Percentiles rank a stretch among this genome's conserved stretches.
Evolutionary conservation across 352 stramenopile genomes (phyloP).

Genomic region (Phytophthora meadii): DNA sequence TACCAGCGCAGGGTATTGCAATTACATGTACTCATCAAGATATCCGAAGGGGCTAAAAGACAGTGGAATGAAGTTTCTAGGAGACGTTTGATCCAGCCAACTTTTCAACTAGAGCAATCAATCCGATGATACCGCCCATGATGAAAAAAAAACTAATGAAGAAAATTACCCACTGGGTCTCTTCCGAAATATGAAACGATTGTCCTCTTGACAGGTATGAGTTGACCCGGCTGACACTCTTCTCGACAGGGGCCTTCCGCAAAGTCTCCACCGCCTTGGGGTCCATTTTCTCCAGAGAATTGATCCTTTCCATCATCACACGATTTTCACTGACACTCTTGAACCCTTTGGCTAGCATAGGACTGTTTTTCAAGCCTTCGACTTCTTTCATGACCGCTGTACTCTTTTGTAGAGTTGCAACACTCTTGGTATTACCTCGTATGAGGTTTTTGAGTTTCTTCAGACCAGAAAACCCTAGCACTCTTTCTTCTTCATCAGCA

Average conservation of each 20-base stretch:
- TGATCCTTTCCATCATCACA: background rate
- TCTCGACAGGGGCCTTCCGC: background rate
- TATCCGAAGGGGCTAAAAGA: too few relatives aligned
- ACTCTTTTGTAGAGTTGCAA: too few relatives aligned
- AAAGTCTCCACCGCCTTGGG: background rate
- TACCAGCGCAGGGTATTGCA: too few relatives aligned
- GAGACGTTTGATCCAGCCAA: too few relatives aligned
- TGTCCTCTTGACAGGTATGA: background rate
- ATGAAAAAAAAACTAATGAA: too few relatives aligned
- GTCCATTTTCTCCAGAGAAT: background rate
- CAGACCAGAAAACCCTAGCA: too few relatives aligned
- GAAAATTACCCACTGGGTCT: background rate
- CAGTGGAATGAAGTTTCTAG: too few relatives aligned
- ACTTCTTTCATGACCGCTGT: background rate
- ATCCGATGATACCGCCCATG: too few relatives aligned
- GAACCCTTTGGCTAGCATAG: background rate
- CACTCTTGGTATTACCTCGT: background rate
- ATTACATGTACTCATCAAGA: too few relatives aligned
- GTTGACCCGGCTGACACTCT: background rate
- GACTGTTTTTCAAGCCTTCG: constrained; percentile 1
- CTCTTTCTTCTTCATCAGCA: too few relatives aligned
- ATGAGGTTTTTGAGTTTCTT: background rate
- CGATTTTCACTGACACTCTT: background rate
- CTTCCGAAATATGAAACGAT: background rate
- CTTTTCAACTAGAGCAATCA: too few relatives aligned